phyloP scores from a whole-genome alignment of 192 early-diverging fungal species.

The Coemansia sp. region DNA sequence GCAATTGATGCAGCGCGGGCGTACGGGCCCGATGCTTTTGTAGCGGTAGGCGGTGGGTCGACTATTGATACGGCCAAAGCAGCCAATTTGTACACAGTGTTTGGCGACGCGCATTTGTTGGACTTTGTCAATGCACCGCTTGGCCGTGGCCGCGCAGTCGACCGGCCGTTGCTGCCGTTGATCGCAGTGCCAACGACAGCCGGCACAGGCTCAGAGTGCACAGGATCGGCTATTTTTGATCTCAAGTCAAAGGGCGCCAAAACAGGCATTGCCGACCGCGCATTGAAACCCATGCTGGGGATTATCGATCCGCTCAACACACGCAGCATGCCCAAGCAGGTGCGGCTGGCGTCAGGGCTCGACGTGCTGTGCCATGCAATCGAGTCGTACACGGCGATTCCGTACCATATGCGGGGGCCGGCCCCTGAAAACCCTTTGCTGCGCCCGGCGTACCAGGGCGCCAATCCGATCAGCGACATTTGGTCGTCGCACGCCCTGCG shows the following conservation, averaged over 20 bases:
- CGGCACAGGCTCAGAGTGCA: conserved; percentile 85
- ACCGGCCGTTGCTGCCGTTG: conserved; percentile 73
- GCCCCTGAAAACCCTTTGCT: conserved; percentile 77
- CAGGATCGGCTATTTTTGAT: conserved; percentile 93
- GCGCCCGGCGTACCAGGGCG: conserved; percentile 89
- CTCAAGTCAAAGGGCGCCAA: conserved; percentile 79
- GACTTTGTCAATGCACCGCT: conserved; percentile 94
- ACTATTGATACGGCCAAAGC: conserved; percentile 92
- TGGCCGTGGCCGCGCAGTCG: conserved; percentile 76
- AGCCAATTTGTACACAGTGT: conserved; percentile 81
- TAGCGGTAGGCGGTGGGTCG: conserved; percentile 89
- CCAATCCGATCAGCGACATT: conserved; percentile 90
- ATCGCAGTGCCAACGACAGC: conserved; percentile 72
- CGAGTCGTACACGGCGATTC: conserved; percentile 89
- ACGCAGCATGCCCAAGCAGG: conserved; percentile 79
- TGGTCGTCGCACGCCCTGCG: conserved; percentile 80
- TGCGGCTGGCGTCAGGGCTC: conserved; percentile 80
- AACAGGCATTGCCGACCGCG: conserved; percentile 86
- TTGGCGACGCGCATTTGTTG: conserved; percentile 79
- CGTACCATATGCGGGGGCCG: conserved; percentile 73
- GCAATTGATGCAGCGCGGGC: conserved; percentile 78
- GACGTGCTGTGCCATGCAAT: conserved; percentile 91
- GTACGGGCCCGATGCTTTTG: conserved; percentile 77
- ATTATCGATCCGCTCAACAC: conserved; percentile 90
- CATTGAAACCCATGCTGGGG: conserved; percentile 80